phyloP scores from a whole-genome alignment of 495 filamentous ascomycete genomes.

The Penicillium cinerascens region DNA sequence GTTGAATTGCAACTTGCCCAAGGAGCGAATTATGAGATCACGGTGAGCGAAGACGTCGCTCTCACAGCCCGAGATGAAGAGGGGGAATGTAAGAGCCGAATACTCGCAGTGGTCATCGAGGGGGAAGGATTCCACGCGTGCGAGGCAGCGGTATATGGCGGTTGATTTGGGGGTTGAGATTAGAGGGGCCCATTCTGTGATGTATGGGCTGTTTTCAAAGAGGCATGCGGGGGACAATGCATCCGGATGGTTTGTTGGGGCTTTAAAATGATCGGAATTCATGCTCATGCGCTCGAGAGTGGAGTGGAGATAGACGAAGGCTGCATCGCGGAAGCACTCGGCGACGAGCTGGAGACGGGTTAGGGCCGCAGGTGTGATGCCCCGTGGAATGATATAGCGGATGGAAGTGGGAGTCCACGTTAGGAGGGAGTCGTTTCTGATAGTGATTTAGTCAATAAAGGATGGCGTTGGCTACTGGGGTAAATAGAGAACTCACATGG shows the following conservation, averaged over 20 bases:
- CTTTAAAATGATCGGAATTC: background rate
- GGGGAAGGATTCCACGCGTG: constrained; percentile 25
- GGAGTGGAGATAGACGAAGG: constrained; percentile 43
- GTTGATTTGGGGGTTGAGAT: constrained; percentile 30
- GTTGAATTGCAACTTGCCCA: constrained; percentile 33
- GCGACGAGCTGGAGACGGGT: constrained; percentile 42
- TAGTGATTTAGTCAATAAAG: background rate
- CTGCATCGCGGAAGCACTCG: constrained; percentile 43
- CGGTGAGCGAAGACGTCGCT: constrained; percentile 24
- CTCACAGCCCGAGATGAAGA: constrained; percentile 42
- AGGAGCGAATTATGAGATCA: constrained; percentile 24
- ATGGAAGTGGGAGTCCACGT: constrained; percentile 34
- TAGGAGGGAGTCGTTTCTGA: constrained; percentile 36
- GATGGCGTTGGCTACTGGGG: background rate
- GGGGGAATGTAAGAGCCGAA: constrained; percentile 43
- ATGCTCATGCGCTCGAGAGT: constrained; percentile 32
- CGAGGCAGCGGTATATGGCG: constrained; percentile 31
- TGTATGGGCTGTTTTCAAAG: background rate
- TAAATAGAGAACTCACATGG: constrained; percentile 27
- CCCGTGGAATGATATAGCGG: constrained; percentile 33
- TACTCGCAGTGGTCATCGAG: constrained; percentile 41
- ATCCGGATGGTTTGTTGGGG: background rate
- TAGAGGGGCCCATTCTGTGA: constrained; percentile 8
- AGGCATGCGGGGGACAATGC: background rate
- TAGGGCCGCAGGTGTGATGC: constrained; percentile 28